Evolutionary conservation across 2,329 filamentous ascomycete species (phyloP).

Genomic region (Fusarium graminum): DNA sequence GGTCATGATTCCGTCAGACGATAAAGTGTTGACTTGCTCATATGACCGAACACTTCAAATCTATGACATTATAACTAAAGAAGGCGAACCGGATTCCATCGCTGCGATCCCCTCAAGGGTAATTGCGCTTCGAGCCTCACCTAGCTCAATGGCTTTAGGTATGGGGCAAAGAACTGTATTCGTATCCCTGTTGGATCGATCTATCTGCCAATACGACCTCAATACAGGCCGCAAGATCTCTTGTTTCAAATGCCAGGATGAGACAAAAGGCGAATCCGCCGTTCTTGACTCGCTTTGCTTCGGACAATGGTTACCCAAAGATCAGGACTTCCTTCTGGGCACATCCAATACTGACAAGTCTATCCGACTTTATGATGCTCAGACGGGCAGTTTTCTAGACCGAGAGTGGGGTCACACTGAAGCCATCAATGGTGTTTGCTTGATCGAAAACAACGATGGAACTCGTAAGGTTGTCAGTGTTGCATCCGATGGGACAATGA

Average conservation of each 20-base stretch:
- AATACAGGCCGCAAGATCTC: conserved; percentile 76
- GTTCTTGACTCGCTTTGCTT: conserved; percentile 83
- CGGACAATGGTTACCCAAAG: conserved; percentile 67
- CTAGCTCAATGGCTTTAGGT: conserved; percentile 83
- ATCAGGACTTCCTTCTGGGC: conserved; percentile 79
- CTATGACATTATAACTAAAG: conserved; percentile 79
- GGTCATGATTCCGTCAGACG: conserved; percentile 78
- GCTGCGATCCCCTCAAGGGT: conserved; percentile 83
- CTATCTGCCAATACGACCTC: conserved; percentile 72
- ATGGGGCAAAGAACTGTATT: conserved; percentile 70
- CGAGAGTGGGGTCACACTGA: conserved; percentile 97
- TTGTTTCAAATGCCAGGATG: conserved; percentile 86
- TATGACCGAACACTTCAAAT: conserved; percentile 89
- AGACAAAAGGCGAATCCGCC: conserved; percentile 83
- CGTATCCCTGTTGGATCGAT: conserved; percentile 72
- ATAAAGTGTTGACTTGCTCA: conserved; percentile 86
- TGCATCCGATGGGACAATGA: conserved; percentile 83
- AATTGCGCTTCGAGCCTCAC: conserved; percentile 87
- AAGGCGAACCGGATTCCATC: conserved; percentile 72
- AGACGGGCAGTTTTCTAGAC: conserved; percentile 81
- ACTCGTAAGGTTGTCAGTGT: conserved; percentile 76
- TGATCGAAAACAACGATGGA: conserved; percentile 72
- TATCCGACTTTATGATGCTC: conserved; percentile 86
- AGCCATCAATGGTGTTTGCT: conserved; percentile 85
- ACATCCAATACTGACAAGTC: conserved; percentile 97